Evolutionary conservation across 108 stramenopile genomes (phyloP), one percentile per base, ranked within the genome.

Genomic region (Skeletonema potamos): DNA sequence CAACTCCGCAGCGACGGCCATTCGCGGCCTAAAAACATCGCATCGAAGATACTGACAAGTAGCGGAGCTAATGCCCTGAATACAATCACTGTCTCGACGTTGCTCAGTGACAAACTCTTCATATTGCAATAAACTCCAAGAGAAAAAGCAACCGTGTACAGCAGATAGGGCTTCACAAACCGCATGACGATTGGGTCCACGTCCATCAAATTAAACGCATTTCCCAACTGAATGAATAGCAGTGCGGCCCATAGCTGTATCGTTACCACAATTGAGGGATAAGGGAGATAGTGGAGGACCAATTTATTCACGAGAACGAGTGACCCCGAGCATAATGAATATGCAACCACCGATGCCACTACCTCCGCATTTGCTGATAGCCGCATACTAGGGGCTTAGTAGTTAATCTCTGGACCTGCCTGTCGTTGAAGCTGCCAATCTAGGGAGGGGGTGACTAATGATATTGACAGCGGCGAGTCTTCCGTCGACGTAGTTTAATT

Each of bases 31-130:
- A 98, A 57, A 70, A 92, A 93, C 22, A 87, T n/a, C 15, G 81
- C 90, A 71, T 96, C 96, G 58, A 90, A 58, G 46, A 96, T 65
- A 33, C 88, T 85, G 18, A 98, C 95, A 15, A 93, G 27, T 5
- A 92, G 71, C 0, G 97, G 97, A 33, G 93, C 71, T 56, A 91
- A 59, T 2, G 97, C 91, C 7, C 96, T 84, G 64, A 96, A 95
- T 12, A 96, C 93, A 69, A 98, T 96, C 51, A 98, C 87, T 0
- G 97, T 98, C 62, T 98, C 97, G 10, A 98, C 97, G 65, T 96
- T 96, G 24, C 92, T 86, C 18, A 79, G 32, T 13, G 66, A 72
- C 22, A 98, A 74, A 24, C 87, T 84, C 62, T 90, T 86, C 93
- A 93, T 93, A 68, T 95, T 94, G 75, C 88, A 84, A 64, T 77